Evolutionary conservation across 2,329 filamentous ascomycete species (phyloP), one percentile per base, ranked within the genome.

Genomic region (Phialophora tarda): DNA sequence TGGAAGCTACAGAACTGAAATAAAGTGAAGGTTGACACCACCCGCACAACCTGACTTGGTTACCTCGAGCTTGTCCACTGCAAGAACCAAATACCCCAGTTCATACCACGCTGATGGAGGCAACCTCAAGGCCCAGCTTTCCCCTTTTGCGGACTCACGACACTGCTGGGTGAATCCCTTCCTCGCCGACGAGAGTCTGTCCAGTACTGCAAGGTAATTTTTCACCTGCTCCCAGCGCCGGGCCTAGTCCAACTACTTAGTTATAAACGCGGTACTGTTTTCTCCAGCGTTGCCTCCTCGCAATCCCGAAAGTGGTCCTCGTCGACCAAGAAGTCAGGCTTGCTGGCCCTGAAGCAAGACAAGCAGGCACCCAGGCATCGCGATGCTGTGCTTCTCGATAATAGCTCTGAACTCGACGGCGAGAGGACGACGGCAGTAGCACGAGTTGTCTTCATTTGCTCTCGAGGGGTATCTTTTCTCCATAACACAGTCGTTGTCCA

Each of bases 361-460:
- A 56, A 38, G 28, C 53, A 56, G 4, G 14, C n/a, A 10, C 53
- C 53, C 53, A 23, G 53, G 53, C 28, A 56, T 17, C 12, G 21
- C n/a, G 8, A 3, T 2, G 26, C 3, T 5, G 6, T 32, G 26
- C 14, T 28, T 56, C 8, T 21, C 17, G 12, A 56, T 12, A 17
- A 56, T 38, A 21, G 23, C n/a, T 4, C 10, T 6, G 1, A 56
- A 32, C 3, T 56, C 53, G 17, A 5, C 14, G 10, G 53, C 14
- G 32, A 56, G 21, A 5, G 14, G 4, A 12, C 26, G 53, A 11
- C 28, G 4, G 4, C 53, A 56, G 32, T 56, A 56, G 23, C 28
- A 14, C 10, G 23, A 56, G 3, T 51, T 26, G 38, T 17, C 38
- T 50, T n/a, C 6, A 17, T 23, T 51, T 56, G 8, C 32, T 1